phyloP scores from a whole-genome alignment of 352 stramenopile species.

The Phytopythium sindhum region DNA sequence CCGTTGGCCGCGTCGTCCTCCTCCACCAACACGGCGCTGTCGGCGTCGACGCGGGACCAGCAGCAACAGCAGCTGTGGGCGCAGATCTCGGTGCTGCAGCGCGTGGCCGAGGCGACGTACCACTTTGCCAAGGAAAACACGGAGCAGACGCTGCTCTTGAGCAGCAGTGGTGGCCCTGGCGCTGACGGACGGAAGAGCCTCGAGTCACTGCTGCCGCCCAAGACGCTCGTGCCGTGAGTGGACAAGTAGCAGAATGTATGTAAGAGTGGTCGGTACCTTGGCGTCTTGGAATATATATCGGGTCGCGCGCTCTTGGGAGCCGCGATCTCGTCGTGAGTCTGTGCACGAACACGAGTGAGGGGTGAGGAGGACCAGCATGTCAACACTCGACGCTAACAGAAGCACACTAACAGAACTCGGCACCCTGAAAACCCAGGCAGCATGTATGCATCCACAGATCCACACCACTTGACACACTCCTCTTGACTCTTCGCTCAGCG shows the following conservation, averaged over 20 bases:
- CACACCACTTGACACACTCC: background rate
- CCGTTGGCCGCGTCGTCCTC: background rate
- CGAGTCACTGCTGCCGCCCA: background rate
- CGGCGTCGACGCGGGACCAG: background rate
- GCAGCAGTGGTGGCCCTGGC: background rate
- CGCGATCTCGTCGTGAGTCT: background rate
- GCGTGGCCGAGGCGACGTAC: slow-evolving; percentile 25
- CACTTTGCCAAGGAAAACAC: slow-evolving; percentile 22
- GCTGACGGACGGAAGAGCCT: background rate
- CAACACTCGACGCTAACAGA: background rate
- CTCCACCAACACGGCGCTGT: background rate
- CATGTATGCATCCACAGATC: background rate
- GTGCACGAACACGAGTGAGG: background rate
- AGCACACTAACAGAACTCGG: background rate
- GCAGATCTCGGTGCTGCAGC: slow-evolving; percentile 21
- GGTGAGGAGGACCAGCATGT: background rate
- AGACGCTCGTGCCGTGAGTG: slow-evolving; percentile 3
- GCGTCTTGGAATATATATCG: slow-evolving; percentile 1
- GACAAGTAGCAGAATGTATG: background rate
- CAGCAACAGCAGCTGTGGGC: slow-evolving; percentile 15
- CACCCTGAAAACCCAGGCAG: background rate
- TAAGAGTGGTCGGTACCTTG: background rate
- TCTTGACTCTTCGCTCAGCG: background rate
- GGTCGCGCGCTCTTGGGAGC: background rate
- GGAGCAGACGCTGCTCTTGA: slow-evolving; percentile 15